These are phyloP conservation scores for Paramecium tetraurelia DNA, from an alignment of 73 alveolate species.

Conservation along the genomic window DNA sequence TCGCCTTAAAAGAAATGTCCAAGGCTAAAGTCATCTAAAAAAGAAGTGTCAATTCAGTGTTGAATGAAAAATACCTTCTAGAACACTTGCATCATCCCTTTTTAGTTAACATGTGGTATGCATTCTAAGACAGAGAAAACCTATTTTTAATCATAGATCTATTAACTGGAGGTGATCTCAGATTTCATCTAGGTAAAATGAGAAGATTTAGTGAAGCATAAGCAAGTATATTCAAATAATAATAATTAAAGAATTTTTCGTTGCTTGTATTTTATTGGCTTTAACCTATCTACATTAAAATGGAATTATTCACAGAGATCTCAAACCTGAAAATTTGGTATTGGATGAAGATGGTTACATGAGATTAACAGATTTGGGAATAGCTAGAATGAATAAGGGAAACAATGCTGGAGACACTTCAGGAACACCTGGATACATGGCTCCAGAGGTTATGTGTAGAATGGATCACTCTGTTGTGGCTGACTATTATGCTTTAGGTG, in stretches of 20 bases:
- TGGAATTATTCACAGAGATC: slow-evolving; percentile 94
- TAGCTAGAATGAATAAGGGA: slow-evolving; percentile 85
- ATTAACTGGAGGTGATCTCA: slow-evolving; percentile 72
- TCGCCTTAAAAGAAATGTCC: slow-evolving; percentile 60
- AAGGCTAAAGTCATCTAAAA: slow-evolving; percentile 71
- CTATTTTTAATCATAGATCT: slow-evolving; percentile 68
- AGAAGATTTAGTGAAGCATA: slow-evolving; percentile 70
- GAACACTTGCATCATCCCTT: slow-evolving; percentile 80
- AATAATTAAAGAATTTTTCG: slow-evolving; percentile 69
- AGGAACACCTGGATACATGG: slow-evolving; percentile 98
- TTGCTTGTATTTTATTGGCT: slow-evolving; percentile 89
- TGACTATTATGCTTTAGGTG: slow-evolving; percentile 87
- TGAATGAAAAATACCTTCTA: slow-evolving; percentile 90
- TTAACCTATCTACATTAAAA: slow-evolving; percentile 92
- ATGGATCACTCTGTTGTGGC: slow-evolving; percentile 71
- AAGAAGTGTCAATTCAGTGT: slow-evolving; percentile 87
- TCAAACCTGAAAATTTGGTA: slow-evolving; percentile 97
- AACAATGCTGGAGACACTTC: slow-evolving; percentile 84
- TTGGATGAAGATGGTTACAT: slow-evolving; percentile 92
- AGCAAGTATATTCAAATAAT: slow-evolving; percentile 40
- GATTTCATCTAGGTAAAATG: slow-evolving; percentile 70
- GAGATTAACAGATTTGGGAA: slow-evolving; percentile 95
- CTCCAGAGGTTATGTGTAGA: slow-evolving; percentile 93
- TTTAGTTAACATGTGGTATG: slow-evolving; percentile 69
- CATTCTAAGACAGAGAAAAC: slow-evolving; percentile 71